Conservation (phyloP, 2,329 filamentous ascomycete species). For the Claviceps capensis region DNA sequence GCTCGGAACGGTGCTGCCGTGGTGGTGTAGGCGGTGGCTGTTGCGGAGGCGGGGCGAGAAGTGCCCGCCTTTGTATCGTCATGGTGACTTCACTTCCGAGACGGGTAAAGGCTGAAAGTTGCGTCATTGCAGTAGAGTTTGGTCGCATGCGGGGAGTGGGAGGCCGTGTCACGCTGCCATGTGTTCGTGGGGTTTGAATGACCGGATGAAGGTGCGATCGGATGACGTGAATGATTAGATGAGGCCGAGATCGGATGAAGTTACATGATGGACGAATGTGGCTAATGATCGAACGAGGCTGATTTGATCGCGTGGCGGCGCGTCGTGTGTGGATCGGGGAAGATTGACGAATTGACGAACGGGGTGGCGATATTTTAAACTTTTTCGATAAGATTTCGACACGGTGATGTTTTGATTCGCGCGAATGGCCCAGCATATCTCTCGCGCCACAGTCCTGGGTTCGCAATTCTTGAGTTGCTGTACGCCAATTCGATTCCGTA, state of each 20-base stretch:
- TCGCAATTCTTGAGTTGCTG: no score
- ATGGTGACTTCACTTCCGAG: neutral
- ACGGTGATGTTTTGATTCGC: no score
- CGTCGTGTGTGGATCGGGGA: neutral
- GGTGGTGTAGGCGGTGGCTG: constrained; percentile 20
- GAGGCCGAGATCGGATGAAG: no score
- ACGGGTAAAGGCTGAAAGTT: neutral
- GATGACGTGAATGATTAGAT: no score
- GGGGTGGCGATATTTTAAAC: neutral
- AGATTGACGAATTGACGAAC: neutral
- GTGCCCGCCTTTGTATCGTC: constrained; percentile 7
- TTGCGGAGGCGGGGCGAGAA: constrained; percentile 3
- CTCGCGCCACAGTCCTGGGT: no score
- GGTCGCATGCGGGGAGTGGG: neutral
- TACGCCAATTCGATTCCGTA: no score
- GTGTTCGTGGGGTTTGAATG: no score
- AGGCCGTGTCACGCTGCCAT: no score
- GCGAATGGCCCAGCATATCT: no score
- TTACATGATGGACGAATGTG: no score
- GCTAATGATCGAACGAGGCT: neutral
- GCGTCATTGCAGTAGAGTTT: neutral
- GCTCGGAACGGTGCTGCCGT: constrained; percentile 21
- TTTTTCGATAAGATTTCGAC: neutral
- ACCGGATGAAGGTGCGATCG: no score
- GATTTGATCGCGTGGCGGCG: neutral